phyloP scores from a whole-genome alignment of 768 basidiomycete species.

The Suillus placidus region DNA sequence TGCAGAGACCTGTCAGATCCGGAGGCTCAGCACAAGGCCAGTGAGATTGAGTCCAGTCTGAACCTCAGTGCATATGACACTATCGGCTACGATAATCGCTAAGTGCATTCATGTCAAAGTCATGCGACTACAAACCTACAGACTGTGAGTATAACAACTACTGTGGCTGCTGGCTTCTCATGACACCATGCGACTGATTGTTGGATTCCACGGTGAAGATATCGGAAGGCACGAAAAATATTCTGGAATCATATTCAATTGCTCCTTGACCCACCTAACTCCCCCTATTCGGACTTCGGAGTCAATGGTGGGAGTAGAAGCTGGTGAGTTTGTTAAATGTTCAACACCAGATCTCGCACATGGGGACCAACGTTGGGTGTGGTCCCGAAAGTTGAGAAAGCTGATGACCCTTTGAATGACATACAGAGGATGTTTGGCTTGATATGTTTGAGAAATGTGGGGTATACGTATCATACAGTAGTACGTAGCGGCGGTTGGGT shows the following conservation, averaged over 20 bases:
- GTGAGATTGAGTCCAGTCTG: neutral
- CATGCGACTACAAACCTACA: neutral
- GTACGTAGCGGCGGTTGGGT: neutral
- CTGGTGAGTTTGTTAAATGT: too few relatives aligned
- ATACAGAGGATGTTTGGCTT: neutral
- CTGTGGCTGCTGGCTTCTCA: neutral
- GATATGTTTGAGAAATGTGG: neutral
- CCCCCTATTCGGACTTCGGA: neutral
- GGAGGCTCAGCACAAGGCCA: neutral
- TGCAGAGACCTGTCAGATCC: neutral
- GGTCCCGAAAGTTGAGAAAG: neutral
- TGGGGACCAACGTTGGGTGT: neutral
- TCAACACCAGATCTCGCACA: neutral
- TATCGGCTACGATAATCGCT: neutral
- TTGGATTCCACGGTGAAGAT: neutral
- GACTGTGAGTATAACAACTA: neutral
- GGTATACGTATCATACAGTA: neutral
- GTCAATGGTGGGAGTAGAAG: neutral
- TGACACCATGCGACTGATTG: neutral
- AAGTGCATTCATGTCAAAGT: neutral
- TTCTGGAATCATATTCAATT: neutral
- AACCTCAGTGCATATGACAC: neutral
- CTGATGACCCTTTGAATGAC: neutral
- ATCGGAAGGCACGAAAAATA: neutral
- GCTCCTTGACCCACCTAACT: neutral